Evolutionary conservation across 257 asterid species (phyloP), one percentile per base, ranked within the genome.

Genomic region (Nicotiana otophora): DNA sequence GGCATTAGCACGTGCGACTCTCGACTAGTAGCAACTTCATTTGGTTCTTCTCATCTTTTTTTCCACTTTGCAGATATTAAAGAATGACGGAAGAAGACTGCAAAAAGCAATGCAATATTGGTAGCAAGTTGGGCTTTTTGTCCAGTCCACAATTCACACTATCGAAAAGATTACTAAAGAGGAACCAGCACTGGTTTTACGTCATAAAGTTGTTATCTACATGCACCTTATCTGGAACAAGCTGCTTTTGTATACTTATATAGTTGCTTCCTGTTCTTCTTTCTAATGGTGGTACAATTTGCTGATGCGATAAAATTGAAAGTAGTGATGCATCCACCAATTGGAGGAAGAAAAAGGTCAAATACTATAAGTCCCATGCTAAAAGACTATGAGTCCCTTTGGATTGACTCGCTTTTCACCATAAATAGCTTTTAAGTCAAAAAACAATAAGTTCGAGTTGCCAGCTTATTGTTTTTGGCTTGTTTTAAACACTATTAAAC

Each of bases 1-100:
- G 84, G 84, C 42, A 77, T 79, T 46, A 82, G 72, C 83, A 84
- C 89, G 78, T 81, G 81, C 70, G 0, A 39, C 78, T n/a, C 63
- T 81, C 77, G 14, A 28, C 62, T 48, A 14, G 62, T 48, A 14
- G 4, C 46, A 48, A 74, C 42, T n/a, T 61, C 66, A 26, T 72
- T 39, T 65, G 72, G 17, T 51, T 34, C 65, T 30, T 7, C 10
- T 46, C 77, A 34, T 61, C 10, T 33, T 67, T 72, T 72, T 66
- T 20, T n/a, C 30, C 65, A n/a, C 39, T 74, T 74, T 74, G 42
- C 80, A 74, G 6, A 10, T 11, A 54, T 51, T 51, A 10, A 51
- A 15, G 78, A 84, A 48, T 2, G 77, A 64, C 36, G 57, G 78
- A 72, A 58, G 66, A 76, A 15, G 78, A 51, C 79, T 53, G 77